A percentile compares a stretch with the other conserved stretches of the same genome.
Conservation (phyloP, 768 basidiomycete genomes). For the Naganishia vishniacii region DNA sequence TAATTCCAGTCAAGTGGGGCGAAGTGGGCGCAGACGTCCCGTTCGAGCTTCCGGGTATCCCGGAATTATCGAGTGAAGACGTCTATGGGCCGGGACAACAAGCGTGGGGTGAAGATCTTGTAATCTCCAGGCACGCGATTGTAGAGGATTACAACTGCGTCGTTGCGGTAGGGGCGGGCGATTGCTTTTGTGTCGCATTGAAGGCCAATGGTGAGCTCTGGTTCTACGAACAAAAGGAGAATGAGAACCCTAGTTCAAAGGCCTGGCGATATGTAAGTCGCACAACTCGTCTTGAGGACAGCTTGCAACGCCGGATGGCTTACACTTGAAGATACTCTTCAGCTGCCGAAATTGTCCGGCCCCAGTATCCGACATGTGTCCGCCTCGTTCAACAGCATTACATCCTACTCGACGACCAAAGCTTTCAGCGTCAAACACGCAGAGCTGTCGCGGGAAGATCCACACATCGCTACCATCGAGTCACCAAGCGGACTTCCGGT, state of each 20-base stretch:
- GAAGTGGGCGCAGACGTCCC: constrained; percentile 31
- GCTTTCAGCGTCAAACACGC: background rate
- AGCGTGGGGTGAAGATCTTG: constrained; percentile 31
- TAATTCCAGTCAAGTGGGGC: constrained; percentile 33
- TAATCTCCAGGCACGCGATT: constrained; percentile 37
- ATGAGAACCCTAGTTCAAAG: background rate
- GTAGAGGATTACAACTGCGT: constrained; percentile 46
- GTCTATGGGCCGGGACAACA: constrained; percentile 22
- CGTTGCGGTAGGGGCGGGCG: constrained; percentile 74
- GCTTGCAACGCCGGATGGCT: too few relatives aligned
- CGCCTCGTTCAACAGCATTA: constrained; percentile 74
- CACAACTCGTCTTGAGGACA: too few relatives aligned
- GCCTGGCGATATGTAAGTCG: constrained; percentile 64
- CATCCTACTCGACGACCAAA: constrained; percentile 51
- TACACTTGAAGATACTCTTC: background rate
- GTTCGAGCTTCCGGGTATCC: constrained; percentile 28
- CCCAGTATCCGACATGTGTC: constrained; percentile 59
- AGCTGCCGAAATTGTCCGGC: constrained; percentile 33
- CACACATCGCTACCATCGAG: background rate
- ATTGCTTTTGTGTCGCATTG: constrained; percentile 67
- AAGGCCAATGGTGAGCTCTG: constrained; percentile 50
- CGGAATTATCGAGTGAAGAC: constrained; percentile 22
- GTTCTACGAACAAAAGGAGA: constrained; percentile 30
- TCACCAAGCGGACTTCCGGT: constrained; percentile 22
- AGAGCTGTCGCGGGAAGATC: background rate